phyloP scores from a whole-genome alignment of 2,329 filamentous ascomycete genomes.

The Fusarium austroafricanum region DNA sequence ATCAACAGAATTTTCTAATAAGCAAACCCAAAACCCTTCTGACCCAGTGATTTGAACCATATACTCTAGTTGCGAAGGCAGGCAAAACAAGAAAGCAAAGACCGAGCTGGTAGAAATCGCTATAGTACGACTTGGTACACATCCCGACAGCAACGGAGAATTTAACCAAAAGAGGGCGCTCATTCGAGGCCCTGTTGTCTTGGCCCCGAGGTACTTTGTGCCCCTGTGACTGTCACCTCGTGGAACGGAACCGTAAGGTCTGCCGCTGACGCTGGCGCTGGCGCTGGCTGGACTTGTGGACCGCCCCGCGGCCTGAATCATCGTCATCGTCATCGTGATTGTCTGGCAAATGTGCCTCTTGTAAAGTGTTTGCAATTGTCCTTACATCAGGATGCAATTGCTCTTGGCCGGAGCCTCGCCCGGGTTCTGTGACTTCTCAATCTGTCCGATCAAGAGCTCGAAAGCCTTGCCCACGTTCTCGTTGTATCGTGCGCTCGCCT shows the following conservation, averaged over 20 bases:
- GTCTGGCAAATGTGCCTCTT: slow-evolving; percentile 10
- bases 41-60: slow-evolving; percentile 35
- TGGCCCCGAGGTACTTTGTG: slow-evolving; percentile 27
- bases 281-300: slow-evolving; percentile 24
- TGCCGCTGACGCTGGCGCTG: not conserved
- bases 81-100: slow-evolving; percentile 27
- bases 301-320: slow-evolving; percentile 33
- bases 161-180: slow-evolving; percentile 32
- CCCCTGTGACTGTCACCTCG: slow-evolving; percentile 17
- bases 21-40: slow-evolving; percentile 10
- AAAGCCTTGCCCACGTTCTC: slow-evolving; percentile 94
- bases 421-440: slow-evolving; percentile 94
- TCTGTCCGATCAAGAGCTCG: slow-evolving; percentile 92
- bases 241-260: slow-evolving; percentile 17
- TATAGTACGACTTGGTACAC: slow-evolving; percentile 19
- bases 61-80: slow-evolving; percentile 35
- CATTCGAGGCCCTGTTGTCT: slow-evolving; percentile 31
- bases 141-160: slow-evolving; percentile 26
- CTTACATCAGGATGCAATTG: slow-evolving; percentile 89
- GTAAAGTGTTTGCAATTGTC: not conserved
- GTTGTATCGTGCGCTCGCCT: slow-evolving; percentile 93
- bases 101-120: not conserved
- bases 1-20: slow-evolving; percentile 10
- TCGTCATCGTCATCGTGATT: slow-evolving; percentile 21
- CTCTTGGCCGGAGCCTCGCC: slow-evolving; percentile 81